A percentile compares a stretch with the other conserved stretches of the same genome.
phyloP scores from a whole-genome alignment of 2,329 filamentous ascomycete species.

The Polytolypa hystricis region DNA sequence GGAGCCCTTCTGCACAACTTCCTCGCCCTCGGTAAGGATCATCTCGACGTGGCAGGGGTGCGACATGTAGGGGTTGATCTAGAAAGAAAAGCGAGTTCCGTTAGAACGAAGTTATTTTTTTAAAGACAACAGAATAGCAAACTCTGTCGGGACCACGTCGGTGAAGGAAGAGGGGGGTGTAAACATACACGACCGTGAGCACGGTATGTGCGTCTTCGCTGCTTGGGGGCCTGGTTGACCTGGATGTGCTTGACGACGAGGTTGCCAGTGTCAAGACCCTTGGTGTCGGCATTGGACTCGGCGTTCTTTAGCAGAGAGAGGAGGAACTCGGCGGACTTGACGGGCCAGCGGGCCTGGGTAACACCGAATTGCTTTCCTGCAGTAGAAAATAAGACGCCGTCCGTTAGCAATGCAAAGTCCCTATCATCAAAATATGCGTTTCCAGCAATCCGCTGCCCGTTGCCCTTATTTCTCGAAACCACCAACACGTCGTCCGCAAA shows the following conservation, averaged over 20 bases:
- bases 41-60: conserved; percentile 99
- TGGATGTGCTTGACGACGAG: conserved; percentile 99
- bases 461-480: too few species aligned
- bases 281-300: conserved; percentile 92
- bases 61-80: conserved; percentile 99
- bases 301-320: conserved; percentile 95
- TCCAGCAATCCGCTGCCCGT: too few species aligned
- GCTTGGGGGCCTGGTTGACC: conserved; percentile 99
- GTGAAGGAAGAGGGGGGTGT: conserved; percentile 2
- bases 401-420: conserved; percentile 13
- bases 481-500: too few species aligned
- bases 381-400: conserved; percentile 7
- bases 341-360: conserved; percentile 94
- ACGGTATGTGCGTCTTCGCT: conserved; percentile 98
- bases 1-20: conserved; percentile 85
- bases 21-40: conserved; percentile 95
- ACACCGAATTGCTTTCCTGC: conserved; percentile 98
- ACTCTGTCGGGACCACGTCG: too few species aligned
- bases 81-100: conserved; percentile 6
- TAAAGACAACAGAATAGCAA: neutral
- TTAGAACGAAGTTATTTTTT: neutral
- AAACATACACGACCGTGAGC: conserved; percentile 96
- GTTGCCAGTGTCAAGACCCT: conserved; percentile 95
- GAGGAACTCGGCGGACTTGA: conserved; percentile 98
- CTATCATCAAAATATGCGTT: neutral